Base-by-base conservation (phyloP, 208 protist species). In the Blechomonas ayalai region DNA sequence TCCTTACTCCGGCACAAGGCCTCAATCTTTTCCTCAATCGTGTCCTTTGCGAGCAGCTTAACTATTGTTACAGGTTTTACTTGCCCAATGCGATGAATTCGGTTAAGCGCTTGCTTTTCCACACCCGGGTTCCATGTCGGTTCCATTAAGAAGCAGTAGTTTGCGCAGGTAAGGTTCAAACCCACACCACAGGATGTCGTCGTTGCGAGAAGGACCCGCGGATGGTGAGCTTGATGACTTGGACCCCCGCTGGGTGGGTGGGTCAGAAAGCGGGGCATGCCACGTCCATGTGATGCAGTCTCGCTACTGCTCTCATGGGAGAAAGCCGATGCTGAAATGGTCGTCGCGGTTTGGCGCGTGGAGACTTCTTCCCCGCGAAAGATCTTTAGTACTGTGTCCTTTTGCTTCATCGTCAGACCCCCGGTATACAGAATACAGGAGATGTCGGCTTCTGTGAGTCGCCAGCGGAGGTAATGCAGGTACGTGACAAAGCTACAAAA, bases 11-110 rank as follows among this genome's bases (percentile, higher is more conserved):
- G 67, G 15, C 95, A 96, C 23, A 97, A 73, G 22, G 89, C 81
- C 6, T 97, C 71, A 41, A 98, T 94, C 48, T 95, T 97, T 59
- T 97, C 87, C 58, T 99, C 97, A 15, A 99, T 82, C 9, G 95
- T 95, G 3, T 74, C 72, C 13, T 92, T 73, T 0, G 95, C 96
- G 18, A 98, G 68, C 16, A 98, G 80, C 48, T 95, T 82, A 22
- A 81, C 96, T 20, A 98, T 67, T 10, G 73, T 82, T 0, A 99
- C 97, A 3, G 81, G 82, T 41, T 91, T 82, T 4, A 61, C 92
- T 60, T 96, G 90, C 7, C 92, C 90, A 46, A 96, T 91, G 33
- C 87, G 70, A 55, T 95, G 79, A 18, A 96, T 53, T 12, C 91
- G 80, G 38, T 96, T 61, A n/a, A 97, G 67, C 2, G 90, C 90